Percentiles rank a stretch among this genome's conserved stretches.
These are phyloP conservation scores for Suillus weaverae DNA, from an alignment of 768 basidiomycete species.

Conservation along the genomic window DNA sequence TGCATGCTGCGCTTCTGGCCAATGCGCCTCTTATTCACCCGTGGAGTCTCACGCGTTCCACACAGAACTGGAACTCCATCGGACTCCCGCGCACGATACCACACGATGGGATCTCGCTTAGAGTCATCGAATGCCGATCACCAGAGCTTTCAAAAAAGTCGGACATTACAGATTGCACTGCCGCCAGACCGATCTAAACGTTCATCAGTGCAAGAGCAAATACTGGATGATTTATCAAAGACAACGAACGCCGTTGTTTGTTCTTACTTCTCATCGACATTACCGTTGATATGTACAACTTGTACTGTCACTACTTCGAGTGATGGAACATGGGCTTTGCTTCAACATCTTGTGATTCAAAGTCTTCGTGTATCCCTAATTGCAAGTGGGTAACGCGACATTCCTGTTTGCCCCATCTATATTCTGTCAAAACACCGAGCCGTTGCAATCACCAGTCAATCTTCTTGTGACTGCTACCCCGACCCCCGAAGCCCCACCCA, in stretches of 20 bases:
- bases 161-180: too few relatives aligned
- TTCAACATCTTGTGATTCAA: neutral
- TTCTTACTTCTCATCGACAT: too few relatives aligned
- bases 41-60: too few relatives aligned
- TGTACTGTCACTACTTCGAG: neutral
- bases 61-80: neutral
- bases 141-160: too few relatives aligned
- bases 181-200: too few relatives aligned
- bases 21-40: too few relatives aligned
- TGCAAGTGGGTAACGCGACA: neutral
- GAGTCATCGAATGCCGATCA: too few relatives aligned
- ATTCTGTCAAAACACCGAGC: neutral
- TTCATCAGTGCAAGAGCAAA: too few relatives aligned
- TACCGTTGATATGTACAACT: too few relatives aligned
- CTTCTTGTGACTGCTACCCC: slow-evolving; percentile 20
- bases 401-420: neutral
- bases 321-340: neutral
- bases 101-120: neutral
- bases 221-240: neutral
- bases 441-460: slow-evolving; percentile 16
- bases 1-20: too few relatives aligned
- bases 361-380: neutral
- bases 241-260: too few relatives aligned
- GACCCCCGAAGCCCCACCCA: slow-evolving; percentile 50
- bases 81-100: neutral